These are phyloP conservation scores for Thermothelomyces thermophilus DNA, from an alignment of 2,329 filamentous ascomycete species.

Conservation along the genomic window DNA sequence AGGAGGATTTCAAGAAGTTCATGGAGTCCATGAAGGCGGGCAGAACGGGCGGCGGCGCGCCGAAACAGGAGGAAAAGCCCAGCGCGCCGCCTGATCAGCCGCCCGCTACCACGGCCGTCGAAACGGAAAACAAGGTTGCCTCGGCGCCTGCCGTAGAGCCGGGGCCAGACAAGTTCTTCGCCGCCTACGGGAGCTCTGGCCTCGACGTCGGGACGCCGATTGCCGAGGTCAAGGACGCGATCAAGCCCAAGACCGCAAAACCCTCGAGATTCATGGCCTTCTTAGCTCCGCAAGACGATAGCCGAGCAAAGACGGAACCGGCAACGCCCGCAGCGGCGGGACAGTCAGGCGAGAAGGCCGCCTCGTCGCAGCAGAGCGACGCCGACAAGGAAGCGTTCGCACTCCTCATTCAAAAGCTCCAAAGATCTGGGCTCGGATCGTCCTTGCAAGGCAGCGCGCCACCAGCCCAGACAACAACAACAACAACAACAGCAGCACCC, in stretches of 20 bases:
- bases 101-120: slow-evolving; percentile 33
- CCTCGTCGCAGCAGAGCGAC: slow-evolving; percentile 35
- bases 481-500: no score
- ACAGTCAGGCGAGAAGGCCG: slow-evolving; percentile 26
- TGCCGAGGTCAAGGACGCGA: slow-evolving; percentile 38
- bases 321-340: slow-evolving; percentile 34
- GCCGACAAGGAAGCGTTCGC: slow-evolving; percentile 83
- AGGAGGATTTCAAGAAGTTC: slow-evolving; percentile 90
- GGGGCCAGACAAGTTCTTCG: slow-evolving; percentile 73
- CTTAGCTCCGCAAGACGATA: slow-evolving; percentile 55
- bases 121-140: slow-evolving; percentile 46
- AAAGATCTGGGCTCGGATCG: slow-evolving; percentile 45
- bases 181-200: slow-evolving; percentile 40
- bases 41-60: slow-evolving; percentile 34
- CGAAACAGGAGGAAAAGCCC: slow-evolving; percentile 34
- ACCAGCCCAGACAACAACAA: slow-evolving; percentile 12
- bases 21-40: slow-evolving; percentile 83
- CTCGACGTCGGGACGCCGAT: slow-evolving; percentile 38
- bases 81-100: slow-evolving; percentile 29
- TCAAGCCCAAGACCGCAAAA: slow-evolving; percentile 56
- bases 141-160: slow-evolving; percentile 58
- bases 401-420: slow-evolving; percentile 73
- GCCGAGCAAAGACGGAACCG: slow-evolving; percentile 43
- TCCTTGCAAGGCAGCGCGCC: slow-evolving; percentile 31
- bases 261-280: slow-evolving; percentile 84